Evolutionary conservation across 257 asterid genomes (phyloP).

Genomic region (Jacaranda copaia): DNA sequence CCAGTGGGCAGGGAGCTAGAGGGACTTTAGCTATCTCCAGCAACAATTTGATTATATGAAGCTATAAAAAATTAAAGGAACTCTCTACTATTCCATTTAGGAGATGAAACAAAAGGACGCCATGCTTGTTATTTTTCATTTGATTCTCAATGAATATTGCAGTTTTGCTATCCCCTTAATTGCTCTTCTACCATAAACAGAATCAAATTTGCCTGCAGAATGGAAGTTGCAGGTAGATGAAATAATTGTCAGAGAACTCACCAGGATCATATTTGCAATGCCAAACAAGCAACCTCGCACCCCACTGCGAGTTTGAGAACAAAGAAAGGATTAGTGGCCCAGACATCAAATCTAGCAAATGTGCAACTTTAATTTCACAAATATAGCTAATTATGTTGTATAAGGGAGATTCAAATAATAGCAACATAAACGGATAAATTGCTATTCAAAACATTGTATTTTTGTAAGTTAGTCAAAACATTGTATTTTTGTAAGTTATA

Average conservation of each 20-base stretch:
- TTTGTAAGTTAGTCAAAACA: slow-evolving; percentile 4
- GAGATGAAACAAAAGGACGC: no score
- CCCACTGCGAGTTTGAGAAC: slow-evolving; percentile 68
- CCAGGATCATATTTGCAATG: slow-evolving; percentile 94
- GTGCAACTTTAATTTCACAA: slow-evolving; percentile 11
- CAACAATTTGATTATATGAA: slow-evolving; percentile 2
- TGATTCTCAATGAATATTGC: background rate
- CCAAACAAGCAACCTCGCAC: slow-evolving; percentile 87
- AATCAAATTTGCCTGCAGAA: slow-evolving; percentile 22
- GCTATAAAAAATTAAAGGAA: slow-evolving; percentile 2
- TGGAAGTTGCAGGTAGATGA: background rate
- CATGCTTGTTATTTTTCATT: slow-evolving; percentile 20
- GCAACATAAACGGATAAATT: slow-evolving; percentile 20
- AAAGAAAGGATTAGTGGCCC: slow-evolving; percentile 44
- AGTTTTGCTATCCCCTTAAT: background rate
- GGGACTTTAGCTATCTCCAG: slow-evolving; percentile 10
- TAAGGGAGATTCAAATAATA: slow-evolving; percentile 7
- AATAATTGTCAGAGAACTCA: slow-evolving; percentile 50
- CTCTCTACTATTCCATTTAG: no score
- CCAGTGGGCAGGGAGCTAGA: background rate
- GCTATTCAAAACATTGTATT: slow-evolving; percentile 18
- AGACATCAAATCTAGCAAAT: slow-evolving; percentile 30
- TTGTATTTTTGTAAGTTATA: slow-evolving; percentile 5
- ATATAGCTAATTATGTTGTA: slow-evolving; percentile 8
- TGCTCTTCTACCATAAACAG: background rate